Evolutionary conservation across 495 filamentous ascomycete species (phyloP), one percentile per base, ranked within the genome.

Genomic region (Penicillium diatomitis): DNA sequence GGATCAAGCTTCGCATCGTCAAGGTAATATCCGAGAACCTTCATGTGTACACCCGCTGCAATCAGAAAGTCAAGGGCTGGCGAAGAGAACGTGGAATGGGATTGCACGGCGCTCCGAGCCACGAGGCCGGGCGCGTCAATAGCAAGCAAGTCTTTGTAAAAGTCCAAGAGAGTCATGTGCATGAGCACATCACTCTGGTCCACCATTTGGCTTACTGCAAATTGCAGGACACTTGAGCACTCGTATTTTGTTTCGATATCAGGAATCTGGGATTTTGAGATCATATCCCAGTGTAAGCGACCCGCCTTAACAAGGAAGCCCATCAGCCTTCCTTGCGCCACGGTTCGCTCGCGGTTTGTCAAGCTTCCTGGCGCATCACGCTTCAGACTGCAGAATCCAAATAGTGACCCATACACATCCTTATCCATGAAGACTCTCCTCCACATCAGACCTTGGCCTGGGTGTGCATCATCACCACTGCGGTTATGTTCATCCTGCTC

Each of bases 291-390:
- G 58, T 86, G 80, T 44, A 88, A 52, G 3, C 66, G 63, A 3
- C 83, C 85, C 3, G 88, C 74, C 9, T 81, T 78, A 2, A 83
- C 80, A 3, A 95, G 64, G 50, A 90, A 70, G 8, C 82, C 77
- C 53, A 95, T 67, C 37, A 95, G 51, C 48, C 90, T 73, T 34
- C 83, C 87, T 65, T 96, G 89, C 2, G 87, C 84, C 20, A 94
- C 66, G 0, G 87, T 85, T 50, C 81, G 81, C 42, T 91, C 80
- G 37, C 75, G 75, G 53, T 77, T 78, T 35, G 73, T 72, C 7
- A 84, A 61, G 8, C 57, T 57, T 3, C 66, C 62, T n/a, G 68
- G 61, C 4, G 64, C 58, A 27, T 61, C 63, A 10, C 63, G 62
- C 1, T 53, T 54, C 3, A 81, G 70, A 45, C 78, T 81, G 57